Evolutionary conservation across 208 protist genomes (phyloP), one percentile per base, ranked within the genome.

Genomic region (Wallacemonas collosoma): DNA sequence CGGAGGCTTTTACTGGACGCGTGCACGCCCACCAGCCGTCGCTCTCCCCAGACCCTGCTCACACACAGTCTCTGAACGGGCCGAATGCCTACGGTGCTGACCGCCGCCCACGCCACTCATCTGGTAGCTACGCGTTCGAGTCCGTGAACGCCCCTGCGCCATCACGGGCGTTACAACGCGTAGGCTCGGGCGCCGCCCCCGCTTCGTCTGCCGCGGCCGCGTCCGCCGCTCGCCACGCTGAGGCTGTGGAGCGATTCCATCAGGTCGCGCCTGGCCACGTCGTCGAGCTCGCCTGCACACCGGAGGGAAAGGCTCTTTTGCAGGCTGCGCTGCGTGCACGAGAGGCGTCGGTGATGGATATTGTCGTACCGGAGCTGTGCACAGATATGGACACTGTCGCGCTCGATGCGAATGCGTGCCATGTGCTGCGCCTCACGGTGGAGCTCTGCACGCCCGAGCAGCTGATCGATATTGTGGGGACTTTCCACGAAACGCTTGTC

Each of bases 371-470:
- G 47, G 86, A 94, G 71, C 66, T 95, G 38, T 80, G 75, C 41
- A 77, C 68, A 35, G 73, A 79, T 11, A 73, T 95, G 65, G 76
- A 88, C 55, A 74, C 62, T 1, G 77, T 89, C 14, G 88, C 87
- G 15, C 80, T 95, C 43, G 88, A 95, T 70, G 58, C 54, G 14
- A 79, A 93, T 65, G 91, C 80, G 17, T 93, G 91, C 80, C 91
- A 95, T 57, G 81, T 95, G 8, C 67, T 95, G 39, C 88, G 86
- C 48, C 77, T 79, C 2, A 53, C 90, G 8, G 64, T 88, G 17
- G 82, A 91, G 65, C 72, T 77, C 36, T 85, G 81, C 75, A 80
- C 64, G 6, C 67, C 75, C 26, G 84, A 76, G 64, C 87, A 91
- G 75, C 85, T 80, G n/a, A 69, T 76, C 43, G 45, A 61, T 26